These are phyloP conservation scores for Erodium trifolium DNA, from an alignment of 441 rosid genomes.

Conservation along the genomic window DNA sequence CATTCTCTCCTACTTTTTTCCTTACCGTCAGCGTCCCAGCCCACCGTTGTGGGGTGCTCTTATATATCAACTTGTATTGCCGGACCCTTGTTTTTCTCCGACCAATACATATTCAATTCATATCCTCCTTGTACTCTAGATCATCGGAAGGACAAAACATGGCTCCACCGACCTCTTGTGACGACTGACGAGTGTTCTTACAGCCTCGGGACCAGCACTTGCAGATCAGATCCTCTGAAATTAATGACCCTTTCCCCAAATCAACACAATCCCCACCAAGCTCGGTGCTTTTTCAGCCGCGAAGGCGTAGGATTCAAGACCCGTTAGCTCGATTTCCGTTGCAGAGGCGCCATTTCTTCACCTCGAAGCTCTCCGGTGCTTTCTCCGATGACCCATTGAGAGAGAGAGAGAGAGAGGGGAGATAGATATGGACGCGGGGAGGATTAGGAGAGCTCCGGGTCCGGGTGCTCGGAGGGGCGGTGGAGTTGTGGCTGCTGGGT, in stretches of 20 bases:
- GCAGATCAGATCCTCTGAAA: too few species aligned
- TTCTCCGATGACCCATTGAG: too few species aligned
- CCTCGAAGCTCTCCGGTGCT: too few species aligned
- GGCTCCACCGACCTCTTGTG: not conserved
- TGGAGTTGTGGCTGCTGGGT: not conserved
- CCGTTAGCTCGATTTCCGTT: not conserved
- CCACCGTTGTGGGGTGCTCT: too few species aligned
- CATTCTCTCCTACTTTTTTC: too few species aligned
- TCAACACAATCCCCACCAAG: too few species aligned
- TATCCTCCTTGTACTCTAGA: not conserved
- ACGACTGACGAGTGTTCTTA: not conserved
- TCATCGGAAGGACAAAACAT: not conserved
- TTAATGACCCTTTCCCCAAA: too few species aligned
- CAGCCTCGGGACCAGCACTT: too few species aligned
- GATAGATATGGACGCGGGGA: not conserved
- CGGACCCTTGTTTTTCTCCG: not conserved
- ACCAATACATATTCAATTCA: not conserved
- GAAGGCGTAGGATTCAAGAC: not conserved
- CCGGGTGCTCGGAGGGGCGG: not conserved
- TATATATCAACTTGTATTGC: too few species aligned
- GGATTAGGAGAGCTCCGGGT: not conserved
- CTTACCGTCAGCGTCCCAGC: too few species aligned
- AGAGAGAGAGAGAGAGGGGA: too few species aligned
- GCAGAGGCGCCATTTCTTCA: not conserved
- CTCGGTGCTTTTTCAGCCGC: too few species aligned